Percentiles rank a stretch among this genome's conserved stretches.
Evolutionary conservation across 331 rosid species (phyloP).

Genomic region (Prunus yedoensis): DNA sequence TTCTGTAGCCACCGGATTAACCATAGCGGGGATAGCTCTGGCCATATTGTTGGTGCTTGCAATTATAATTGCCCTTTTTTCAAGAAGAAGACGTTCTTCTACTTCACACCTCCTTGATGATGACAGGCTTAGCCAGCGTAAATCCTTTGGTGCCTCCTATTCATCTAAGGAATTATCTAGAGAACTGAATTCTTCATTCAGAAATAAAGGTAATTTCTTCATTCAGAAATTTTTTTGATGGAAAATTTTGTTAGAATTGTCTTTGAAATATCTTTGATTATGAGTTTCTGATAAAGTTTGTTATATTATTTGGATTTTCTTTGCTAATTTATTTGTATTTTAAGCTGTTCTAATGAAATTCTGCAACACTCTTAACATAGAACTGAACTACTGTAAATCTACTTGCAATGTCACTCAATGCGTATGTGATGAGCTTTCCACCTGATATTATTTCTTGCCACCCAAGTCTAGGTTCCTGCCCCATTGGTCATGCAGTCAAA

Average conservation of each 20-base stretch:
- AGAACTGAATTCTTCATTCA: conserved; percentile 21
- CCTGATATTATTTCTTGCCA: not conserved
- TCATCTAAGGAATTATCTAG: conserved; percentile 58
- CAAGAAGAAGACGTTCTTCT: conserved; percentile 44
- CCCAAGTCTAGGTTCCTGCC: not conserved
- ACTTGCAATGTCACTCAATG: too few relatives aligned
- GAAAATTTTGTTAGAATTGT: not conserved
- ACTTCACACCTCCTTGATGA: conserved; percentile 61
- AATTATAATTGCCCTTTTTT: conserved; percentile 33
- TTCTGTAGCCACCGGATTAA: conserved; percentile 31
- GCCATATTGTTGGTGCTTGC: conserved; percentile 39
- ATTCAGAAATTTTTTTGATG: not conserved
- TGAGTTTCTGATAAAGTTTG: not conserved
- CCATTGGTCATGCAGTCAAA: not conserved
- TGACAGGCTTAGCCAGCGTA: conserved; percentile 45
- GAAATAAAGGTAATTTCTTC: conserved; percentile 37
- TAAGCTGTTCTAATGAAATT: not conserved
- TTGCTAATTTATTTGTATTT: not conserved
- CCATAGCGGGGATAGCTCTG: conserved; percentile 53
- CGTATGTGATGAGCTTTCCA: too few relatives aligned
- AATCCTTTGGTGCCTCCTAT: conserved; percentile 52
- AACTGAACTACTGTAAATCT: too few relatives aligned
- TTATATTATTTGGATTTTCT: not conserved
- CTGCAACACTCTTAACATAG: not conserved
- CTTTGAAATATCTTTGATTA: not conserved